Evolutionary conservation across 2,329 filamentous ascomycete genomes (phyloP).

Genomic region (Coccinonectria pachysandricola): DNA sequence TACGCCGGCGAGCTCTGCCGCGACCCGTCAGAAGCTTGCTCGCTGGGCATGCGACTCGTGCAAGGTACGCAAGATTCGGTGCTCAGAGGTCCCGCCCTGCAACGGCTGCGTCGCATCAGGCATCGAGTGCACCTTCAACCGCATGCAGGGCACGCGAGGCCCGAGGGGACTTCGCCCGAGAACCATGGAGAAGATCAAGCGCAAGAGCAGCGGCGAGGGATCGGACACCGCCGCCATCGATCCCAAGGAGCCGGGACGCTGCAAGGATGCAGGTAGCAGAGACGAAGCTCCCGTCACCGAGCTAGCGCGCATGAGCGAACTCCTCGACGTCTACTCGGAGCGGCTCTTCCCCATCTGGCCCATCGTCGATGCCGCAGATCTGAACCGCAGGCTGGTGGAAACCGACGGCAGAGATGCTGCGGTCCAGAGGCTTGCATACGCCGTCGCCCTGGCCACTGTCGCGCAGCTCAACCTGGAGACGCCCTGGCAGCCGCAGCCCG

Average conservation of each 20-base stretch:
- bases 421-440: constrained; percentile 31
- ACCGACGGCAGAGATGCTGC: constrained; percentile 22
- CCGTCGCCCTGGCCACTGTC: constrained; percentile 36
- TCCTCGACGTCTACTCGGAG: constrained; percentile 36
- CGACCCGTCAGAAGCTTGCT: constrained; percentile 12
- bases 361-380: constrained; percentile 33
- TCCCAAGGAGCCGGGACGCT: too few species aligned
- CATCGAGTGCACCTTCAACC: constrained; percentile 41
- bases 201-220: constrained; percentile 9
- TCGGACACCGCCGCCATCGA: constrained; percentile 5
- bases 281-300: constrained; percentile 7
- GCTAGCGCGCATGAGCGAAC: constrained; percentile 18
- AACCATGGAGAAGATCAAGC: constrained; percentile 32
- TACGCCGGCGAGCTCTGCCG: constrained; percentile 8
- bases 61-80: constrained; percentile 42
- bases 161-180: constrained; percentile 35
- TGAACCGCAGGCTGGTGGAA: constrained; percentile 27
- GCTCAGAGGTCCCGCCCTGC: constrained; percentile 37
- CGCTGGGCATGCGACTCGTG: constrained; percentile 39
- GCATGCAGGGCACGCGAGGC: constrained; percentile 32
- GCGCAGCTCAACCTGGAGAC: constrained; percentile 35
- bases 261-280: constrained; percentile 1
- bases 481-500: constrained; percentile 15
- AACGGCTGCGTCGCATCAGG: constrained; percentile 32
- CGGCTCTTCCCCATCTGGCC: constrained; percentile 43